Percentiles rank a stretch among this genome's conserved stretches.
Conservation (phyloP, 306 rosid genomes). For the Malus asiatica region DNA sequence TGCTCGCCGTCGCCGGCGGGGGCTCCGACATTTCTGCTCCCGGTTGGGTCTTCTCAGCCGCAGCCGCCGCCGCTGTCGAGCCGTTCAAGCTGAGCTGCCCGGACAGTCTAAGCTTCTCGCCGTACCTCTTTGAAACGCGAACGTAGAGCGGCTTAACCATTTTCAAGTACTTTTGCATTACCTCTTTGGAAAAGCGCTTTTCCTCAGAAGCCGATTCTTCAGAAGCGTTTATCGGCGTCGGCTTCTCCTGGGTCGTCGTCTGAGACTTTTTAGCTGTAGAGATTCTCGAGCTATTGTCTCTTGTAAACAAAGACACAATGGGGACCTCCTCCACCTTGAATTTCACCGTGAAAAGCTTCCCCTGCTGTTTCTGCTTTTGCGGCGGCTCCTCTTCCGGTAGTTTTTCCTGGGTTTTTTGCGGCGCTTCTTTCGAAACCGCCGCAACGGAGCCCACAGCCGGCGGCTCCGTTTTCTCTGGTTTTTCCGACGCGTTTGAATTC, state of each 20-base stretch:
- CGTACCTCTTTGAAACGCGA: constrained; percentile 69
- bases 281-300: constrained; percentile 65
- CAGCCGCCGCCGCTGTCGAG: constrained; percentile 6
- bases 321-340: constrained; percentile 85
- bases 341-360: constrained; percentile 61
- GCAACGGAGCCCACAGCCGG: constrained; percentile 13
- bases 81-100: constrained; percentile 32
- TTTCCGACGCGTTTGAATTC: constrained; percentile 14
- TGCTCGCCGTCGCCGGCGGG: constrained; percentile 6
- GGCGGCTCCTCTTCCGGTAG: neutral
- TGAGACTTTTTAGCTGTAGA: constrained; percentile 22
- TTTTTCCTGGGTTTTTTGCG: constrained; percentile 3
- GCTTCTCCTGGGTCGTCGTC: constrained; percentile 24
- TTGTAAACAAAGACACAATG: constrained; percentile 65
- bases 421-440: constrained; percentile 6
- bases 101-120: constrained; percentile 51
- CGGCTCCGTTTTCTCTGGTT: constrained; percentile 24
- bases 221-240: constrained; percentile 4
- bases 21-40: constrained; percentile 24
- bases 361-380: constrained; percentile 14
- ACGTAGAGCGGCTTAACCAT: constrained; percentile 86
- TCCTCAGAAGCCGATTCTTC: constrained; percentile 51
- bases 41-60: constrained; percentile 16
- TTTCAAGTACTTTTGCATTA: constrained; percentile 69
- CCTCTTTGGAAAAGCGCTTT: constrained; percentile 77